phyloP scores from a whole-genome alignment of 1,139 yeast species.

The Taphrina confusa region DNA sequence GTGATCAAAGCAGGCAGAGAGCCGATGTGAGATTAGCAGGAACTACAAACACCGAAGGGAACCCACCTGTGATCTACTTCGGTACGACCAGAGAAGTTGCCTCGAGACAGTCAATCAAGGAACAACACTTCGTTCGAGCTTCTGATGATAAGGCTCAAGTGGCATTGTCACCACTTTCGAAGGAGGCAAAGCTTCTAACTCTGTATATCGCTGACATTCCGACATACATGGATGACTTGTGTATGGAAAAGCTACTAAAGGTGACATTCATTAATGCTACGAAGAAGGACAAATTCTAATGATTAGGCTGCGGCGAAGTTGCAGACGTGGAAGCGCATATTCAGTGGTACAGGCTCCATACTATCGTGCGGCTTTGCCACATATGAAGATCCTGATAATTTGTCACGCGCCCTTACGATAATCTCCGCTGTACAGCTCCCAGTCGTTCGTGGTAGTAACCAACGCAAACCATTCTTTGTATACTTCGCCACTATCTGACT shows the following conservation, averaged over 20 bases:
- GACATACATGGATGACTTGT: slow-evolving; percentile 43
- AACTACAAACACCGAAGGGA: background rate
- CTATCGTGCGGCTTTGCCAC: slow-evolving; percentile 40
- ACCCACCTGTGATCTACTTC: slow-evolving; percentile 36
- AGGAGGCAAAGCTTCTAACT: slow-evolving; percentile 45
- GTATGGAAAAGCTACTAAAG: slow-evolving; percentile 42
- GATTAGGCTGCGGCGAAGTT: slow-evolving; percentile 42
- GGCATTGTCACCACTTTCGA: slow-evolving; percentile 39
- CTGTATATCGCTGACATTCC: slow-evolving; percentile 46
- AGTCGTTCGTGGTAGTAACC: background rate
- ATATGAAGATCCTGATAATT: slow-evolving; percentile 39
- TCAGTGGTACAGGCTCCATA: slow-evolving; percentile 39
- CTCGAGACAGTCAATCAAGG: slow-evolving; percentile 18
- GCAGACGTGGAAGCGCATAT: slow-evolving; percentile 39
- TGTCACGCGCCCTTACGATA: slow-evolving; percentile 38
- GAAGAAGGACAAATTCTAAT: slow-evolving; percentile 14
- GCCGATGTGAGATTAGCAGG: too few relatives aligned
- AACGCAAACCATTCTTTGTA: background rate
- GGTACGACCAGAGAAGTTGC: slow-evolving; percentile 29
- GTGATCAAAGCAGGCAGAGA: too few relatives aligned
- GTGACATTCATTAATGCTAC: slow-evolving; percentile 40
- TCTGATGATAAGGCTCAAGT: slow-evolving; percentile 5
- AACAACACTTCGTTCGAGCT: slow-evolving; percentile 12
- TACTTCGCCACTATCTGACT: too few relatives aligned
- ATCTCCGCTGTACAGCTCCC: slow-evolving; percentile 36